These are phyloP conservation scores for Rhamnella rubrinervis DNA, from an alignment of 331 rosid genomes.

Conservation along the genomic window DNA sequence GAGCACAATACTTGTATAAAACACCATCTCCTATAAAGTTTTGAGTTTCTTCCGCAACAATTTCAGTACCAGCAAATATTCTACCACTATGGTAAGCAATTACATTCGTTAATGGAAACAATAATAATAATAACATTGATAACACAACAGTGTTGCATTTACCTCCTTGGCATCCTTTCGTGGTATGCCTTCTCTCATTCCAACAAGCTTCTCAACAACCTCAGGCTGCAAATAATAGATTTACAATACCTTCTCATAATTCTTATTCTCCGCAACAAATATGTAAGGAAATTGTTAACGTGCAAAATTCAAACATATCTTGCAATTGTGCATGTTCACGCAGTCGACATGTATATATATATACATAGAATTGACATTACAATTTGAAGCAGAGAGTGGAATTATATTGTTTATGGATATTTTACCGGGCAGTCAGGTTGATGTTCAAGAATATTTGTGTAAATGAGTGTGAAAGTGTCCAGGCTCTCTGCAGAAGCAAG, in stretches of 20 bases:
- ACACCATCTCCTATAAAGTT: too few species aligned
- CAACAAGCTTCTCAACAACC: slow-evolving; percentile 95
- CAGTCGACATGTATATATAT: neutral
- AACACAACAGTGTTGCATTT: slow-evolving; percentile 12
- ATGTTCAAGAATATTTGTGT: slow-evolving; percentile 91
- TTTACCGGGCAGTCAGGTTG: slow-evolving; percentile 99
- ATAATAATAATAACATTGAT: neutral
- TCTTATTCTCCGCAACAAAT: slow-evolving; percentile 1
- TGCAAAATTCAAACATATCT: neutral
- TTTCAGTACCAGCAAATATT: too few species aligned
- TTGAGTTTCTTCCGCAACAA: too few species aligned
- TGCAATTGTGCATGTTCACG: neutral
- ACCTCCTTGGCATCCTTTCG: slow-evolving; percentile 98
- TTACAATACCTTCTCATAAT: slow-evolving; percentile 4
- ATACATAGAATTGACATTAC: neutral
- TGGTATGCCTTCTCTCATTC: slow-evolving; percentile 95
- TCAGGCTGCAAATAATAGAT: slow-evolving; percentile 58
- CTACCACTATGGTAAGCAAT: too few species aligned
- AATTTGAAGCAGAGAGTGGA: neutral
- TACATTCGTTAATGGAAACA: neutral
- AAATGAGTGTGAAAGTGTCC: slow-evolving; percentile 81
- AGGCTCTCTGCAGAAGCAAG: slow-evolving; percentile 99
- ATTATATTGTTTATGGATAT: neutral
- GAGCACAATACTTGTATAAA: too few species aligned
- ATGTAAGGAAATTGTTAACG: neutral